Evolutionary conservation across 2,329 filamentous ascomycete genomes (phyloP), one percentile per base, ranked within the genome.

Genomic region (Acephala macrosclerotiorum): DNA sequence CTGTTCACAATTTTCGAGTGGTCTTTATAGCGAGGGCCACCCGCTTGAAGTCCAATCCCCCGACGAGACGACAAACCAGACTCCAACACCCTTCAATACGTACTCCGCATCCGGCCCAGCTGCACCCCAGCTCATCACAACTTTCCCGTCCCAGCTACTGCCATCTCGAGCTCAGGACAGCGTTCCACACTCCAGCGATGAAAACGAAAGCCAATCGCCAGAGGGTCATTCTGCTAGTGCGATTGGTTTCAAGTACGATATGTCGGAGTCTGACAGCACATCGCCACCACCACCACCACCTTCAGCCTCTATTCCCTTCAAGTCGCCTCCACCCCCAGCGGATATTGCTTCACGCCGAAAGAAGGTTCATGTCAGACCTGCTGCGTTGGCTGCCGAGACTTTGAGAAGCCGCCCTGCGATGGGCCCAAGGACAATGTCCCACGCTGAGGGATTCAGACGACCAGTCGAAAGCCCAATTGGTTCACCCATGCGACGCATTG

Each of bases 401-500:
- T 55, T 73, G 18, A 68, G 59, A 29, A 66, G 66, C 60, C 71
- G 73, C n/a, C 72, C 72, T 40, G 47, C 64, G 9, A 62, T 72
- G 59, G 74, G 74, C 40, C 74, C 74, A 36, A 68, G 74, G 61
- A 76, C 75, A 6, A 67, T 73, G 2, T 76, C 75, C 26, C 72
- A 77, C 58, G 69, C 73, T 11, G 74, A 75, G 53, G 70, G 71
- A 8, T 72, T 74, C 58, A 74, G 73, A 55, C 69, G 72, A 9
- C 66, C 67, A 29, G 61, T 55, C 1, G 72, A 71, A 18, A 76
- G 74, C 56, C 75, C 75, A 14, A 45, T 71, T 5, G 61, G 68
- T n/a, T 75, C 73, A 16, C 73, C 75, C 8, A 76, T 77, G 74
- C 72, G 75, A 16, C 70, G 75, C 9, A 75, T 75, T 33, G 71